Evolutionary conservation across 495 filamentous ascomycete genomes (phyloP).

Genomic region (Penicillium subrubescens): DNA sequence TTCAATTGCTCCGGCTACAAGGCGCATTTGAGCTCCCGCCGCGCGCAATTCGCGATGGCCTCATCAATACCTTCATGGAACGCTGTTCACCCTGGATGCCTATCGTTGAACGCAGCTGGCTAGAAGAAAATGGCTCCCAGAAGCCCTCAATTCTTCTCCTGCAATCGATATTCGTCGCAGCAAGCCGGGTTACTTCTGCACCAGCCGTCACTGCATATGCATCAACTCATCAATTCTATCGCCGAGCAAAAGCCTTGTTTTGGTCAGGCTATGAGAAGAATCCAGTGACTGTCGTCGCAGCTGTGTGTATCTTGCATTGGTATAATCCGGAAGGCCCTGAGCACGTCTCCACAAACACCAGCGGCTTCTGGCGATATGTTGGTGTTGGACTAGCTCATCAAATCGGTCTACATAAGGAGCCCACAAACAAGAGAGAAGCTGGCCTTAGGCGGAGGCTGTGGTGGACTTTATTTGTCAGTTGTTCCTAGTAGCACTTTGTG

Average conservation of each 20-base stretch:
- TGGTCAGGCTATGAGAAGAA: slow-evolving; percentile 33
- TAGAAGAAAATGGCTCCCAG: slow-evolving; percentile 22
- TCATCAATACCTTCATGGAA: slow-evolving; percentile 33
- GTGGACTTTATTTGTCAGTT: slow-evolving; percentile 33
- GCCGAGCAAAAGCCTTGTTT: slow-evolving; percentile 29
- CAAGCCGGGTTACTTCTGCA: slow-evolving; percentile 28
- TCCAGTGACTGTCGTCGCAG: slow-evolving; percentile 28
- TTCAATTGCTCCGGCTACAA: slow-evolving; percentile 28
- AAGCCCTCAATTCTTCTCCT: slow-evolving; percentile 28
- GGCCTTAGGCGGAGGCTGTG: slow-evolving; percentile 26
- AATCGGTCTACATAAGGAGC: slow-evolving; percentile 31
- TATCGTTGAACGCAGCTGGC: slow-evolving; percentile 29
- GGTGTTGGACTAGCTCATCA: slow-evolving; percentile 30
- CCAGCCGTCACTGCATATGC: slow-evolving; percentile 28
- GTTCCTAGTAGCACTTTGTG: background rate
- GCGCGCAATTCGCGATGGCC: slow-evolving; percentile 24
- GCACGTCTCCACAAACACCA: slow-evolving; percentile 31
- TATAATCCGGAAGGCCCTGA: slow-evolving; percentile 31
- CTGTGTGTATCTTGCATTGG: slow-evolving; percentile 32
- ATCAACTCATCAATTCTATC: slow-evolving; percentile 28
- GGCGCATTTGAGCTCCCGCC: slow-evolving; percentile 30
- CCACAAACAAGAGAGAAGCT: slow-evolving; percentile 16
- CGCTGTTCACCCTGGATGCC: slow-evolving; percentile 33
- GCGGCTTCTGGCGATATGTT: slow-evolving; percentile 33
- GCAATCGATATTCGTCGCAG: slow-evolving; percentile 30